A percentile compares a stretch with the other conserved stretches of the same genome.
phyloP scores from a whole-genome alignment of 2,329 filamentous ascomycete species.

The Hawksworthiomyces lignivorus region DNA sequence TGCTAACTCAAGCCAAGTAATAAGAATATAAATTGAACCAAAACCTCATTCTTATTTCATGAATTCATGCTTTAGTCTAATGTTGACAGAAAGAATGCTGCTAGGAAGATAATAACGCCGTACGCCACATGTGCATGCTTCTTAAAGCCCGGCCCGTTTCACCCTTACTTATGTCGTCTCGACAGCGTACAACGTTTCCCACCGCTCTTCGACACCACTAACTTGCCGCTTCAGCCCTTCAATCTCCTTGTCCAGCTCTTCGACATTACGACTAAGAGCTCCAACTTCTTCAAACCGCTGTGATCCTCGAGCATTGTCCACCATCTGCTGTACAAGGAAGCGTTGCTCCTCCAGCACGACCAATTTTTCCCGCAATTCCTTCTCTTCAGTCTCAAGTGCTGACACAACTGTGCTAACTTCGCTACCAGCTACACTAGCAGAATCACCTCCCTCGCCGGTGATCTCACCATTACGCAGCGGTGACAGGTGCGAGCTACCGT shows the following conservation, averaged over 20 bases:
- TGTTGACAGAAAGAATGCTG: too few species aligned
- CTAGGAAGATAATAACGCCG: neutral
- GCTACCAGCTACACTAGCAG: conserved; percentile 38
- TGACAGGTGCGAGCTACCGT: conserved; percentile 18
- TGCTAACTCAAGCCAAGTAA: too few species aligned
- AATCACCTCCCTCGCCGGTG: conserved; percentile 34
- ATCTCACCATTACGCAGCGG: conserved; percentile 42
- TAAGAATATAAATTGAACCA: too few species aligned
- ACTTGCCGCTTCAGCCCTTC: conserved; percentile 58
- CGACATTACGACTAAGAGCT: conserved; percentile 69
- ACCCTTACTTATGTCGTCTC: neutral
- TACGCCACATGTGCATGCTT: conserved; percentile 6
- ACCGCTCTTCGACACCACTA: conserved; percentile 53
- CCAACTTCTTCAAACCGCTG: conserved; percentile 81
- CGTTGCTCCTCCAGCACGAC: conserved; percentile 86
- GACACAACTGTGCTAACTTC: conserved; percentile 48
- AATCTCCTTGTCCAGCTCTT: conserved; percentile 76
- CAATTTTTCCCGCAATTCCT: conserved; percentile 67
- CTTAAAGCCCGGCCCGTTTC: too few species aligned
- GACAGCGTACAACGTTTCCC: conserved; percentile 43
- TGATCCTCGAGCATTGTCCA: conserved; percentile 65
- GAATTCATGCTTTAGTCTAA: too few species aligned
- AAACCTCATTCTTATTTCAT: too few species aligned
- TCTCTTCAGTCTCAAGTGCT: conserved; percentile 72
- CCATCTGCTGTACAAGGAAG: conserved; percentile 83